These are phyloP conservation scores for Alternaria gaisen DNA, from an alignment of 2,329 filamentous ascomycete genomes.

Conservation along the genomic window DNA sequence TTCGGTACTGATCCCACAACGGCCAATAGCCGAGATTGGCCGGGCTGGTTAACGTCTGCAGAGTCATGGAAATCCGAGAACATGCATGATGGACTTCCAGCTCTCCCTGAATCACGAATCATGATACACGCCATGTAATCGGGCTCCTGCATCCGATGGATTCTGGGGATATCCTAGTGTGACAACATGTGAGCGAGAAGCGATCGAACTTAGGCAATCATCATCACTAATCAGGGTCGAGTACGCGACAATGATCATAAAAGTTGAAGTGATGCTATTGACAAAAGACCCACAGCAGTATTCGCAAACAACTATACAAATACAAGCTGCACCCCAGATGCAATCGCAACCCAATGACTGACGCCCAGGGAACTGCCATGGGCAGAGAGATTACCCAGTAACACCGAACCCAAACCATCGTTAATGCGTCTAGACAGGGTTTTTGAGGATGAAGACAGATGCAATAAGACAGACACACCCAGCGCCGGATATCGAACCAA, in stretches of 20 bases:
- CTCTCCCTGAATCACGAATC: not conserved
- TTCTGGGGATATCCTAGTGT: too few species aligned
- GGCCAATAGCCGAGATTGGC: constrained; percentile 1
- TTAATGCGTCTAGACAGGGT: constrained; percentile 13
- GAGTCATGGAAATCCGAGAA: not conserved
- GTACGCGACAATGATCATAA: not conserved
- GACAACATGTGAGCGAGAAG: too few species aligned
- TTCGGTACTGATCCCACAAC: not conserved
- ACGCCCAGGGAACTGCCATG: constrained; percentile 13
- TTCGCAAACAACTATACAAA: not conserved
- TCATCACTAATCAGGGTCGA: not conserved
- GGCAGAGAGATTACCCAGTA: constrained; percentile 13
- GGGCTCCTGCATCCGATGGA: not conserved
- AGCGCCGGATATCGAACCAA: not conserved
- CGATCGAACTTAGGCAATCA: not conserved
- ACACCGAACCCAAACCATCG: constrained; percentile 11
- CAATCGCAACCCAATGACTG: not conserved
- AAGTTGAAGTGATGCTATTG: constrained; percentile 1
- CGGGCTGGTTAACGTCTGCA: not conserved
- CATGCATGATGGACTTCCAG: not conserved
- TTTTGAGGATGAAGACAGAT: not conserved
- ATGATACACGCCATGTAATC: not conserved
- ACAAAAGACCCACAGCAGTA: not conserved
- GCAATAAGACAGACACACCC: too few species aligned
- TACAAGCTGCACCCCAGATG: not conserved